These are phyloP conservation scores for Arabis hirsuta DNA, from an alignment of 345 rosid genomes.

Conservation along the genomic window DNA sequence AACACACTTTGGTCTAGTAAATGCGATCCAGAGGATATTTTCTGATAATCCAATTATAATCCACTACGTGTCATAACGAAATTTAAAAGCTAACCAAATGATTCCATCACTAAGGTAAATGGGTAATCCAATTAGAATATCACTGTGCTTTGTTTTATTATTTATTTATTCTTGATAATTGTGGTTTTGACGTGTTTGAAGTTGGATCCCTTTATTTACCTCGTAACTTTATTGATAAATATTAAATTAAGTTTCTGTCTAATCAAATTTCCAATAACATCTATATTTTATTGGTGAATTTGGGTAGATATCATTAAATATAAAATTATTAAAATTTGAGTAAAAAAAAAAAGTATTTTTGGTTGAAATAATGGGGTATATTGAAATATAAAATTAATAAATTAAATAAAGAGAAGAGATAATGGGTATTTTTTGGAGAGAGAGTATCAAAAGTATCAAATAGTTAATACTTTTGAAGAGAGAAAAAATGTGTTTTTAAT, in stretches of 20 bases:
- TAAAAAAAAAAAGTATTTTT: too few relatives aligned
- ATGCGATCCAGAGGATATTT: slow-evolving; percentile 1
- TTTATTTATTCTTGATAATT: too few relatives aligned
- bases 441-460: too few relatives aligned
- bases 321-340: too few relatives aligned
- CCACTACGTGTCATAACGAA: not conserved
- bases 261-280: not conserved
- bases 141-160: not conserved
- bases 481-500: too few relatives aligned
- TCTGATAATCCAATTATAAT: not conserved
- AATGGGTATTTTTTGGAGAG: too few relatives aligned
- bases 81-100: not conserved
- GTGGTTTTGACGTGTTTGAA: not conserved
- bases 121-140: not conserved
- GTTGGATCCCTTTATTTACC: not conserved
- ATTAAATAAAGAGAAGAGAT: too few relatives aligned
- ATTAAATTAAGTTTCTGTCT: not conserved
- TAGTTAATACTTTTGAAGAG: too few relatives aligned
- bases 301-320: too few relatives aligned
- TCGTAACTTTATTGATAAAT: slow-evolving; percentile 1
- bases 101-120: not conserved
- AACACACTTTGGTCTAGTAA: not conserved
- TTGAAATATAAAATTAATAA: too few relatives aligned
- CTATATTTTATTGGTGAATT: too few relatives aligned
- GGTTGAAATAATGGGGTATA: too few relatives aligned